Conservation (phyloP, 208 protist species). For the Leptomonas pyrrhocoris region DNA sequence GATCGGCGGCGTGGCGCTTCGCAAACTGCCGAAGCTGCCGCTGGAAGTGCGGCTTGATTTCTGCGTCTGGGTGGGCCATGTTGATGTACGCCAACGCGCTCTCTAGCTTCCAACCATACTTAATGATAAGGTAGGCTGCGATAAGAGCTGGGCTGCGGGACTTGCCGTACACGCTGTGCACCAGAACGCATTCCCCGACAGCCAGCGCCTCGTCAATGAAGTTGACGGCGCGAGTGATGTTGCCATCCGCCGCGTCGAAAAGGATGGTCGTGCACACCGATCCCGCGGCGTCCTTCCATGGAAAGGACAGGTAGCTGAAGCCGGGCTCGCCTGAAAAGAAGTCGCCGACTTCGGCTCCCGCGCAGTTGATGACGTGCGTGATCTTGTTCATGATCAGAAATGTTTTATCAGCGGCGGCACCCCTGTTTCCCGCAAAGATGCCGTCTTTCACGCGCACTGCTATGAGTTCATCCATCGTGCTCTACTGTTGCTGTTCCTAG, state of each 20-base stretch:
- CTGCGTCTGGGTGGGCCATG: slow-evolving; percentile 89
- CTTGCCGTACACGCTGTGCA: slow-evolving; percentile 87
- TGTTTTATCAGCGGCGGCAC: slow-evolving; percentile 83
- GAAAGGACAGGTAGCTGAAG: slow-evolving; percentile 91
- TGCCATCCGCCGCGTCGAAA: slow-evolving; percentile 85
- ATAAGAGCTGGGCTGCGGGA: slow-evolving; percentile 84
- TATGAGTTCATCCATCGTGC: slow-evolving; percentile 62
- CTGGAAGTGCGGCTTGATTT: slow-evolving; percentile 92
- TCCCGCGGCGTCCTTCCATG: slow-evolving; percentile 83
- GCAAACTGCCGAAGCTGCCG: slow-evolving; percentile 87
- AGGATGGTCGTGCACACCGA: slow-evolving; percentile 80
- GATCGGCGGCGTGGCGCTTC: slow-evolving; percentile 78
- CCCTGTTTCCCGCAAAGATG: slow-evolving; percentile 90
- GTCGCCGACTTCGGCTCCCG: slow-evolving; percentile 82
- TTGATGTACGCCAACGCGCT: slow-evolving; percentile 83
- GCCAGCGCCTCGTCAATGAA: slow-evolving; percentile 91
- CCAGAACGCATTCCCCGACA: slow-evolving; percentile 84
- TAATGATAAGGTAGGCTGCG: slow-evolving; percentile 90
- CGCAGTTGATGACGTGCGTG: slow-evolving; percentile 93
- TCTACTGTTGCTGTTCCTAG: neutral
- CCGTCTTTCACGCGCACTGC: slow-evolving; percentile 93
- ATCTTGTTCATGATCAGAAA: slow-evolving; percentile 94
- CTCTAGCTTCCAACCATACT: slow-evolving; percentile 92
- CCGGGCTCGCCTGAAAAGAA: slow-evolving; percentile 75
- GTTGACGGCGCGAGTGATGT: slow-evolving; percentile 66